phyloP scores from a whole-genome alignment of 75 land plant genomes.

The Pinus taeda region DNA sequence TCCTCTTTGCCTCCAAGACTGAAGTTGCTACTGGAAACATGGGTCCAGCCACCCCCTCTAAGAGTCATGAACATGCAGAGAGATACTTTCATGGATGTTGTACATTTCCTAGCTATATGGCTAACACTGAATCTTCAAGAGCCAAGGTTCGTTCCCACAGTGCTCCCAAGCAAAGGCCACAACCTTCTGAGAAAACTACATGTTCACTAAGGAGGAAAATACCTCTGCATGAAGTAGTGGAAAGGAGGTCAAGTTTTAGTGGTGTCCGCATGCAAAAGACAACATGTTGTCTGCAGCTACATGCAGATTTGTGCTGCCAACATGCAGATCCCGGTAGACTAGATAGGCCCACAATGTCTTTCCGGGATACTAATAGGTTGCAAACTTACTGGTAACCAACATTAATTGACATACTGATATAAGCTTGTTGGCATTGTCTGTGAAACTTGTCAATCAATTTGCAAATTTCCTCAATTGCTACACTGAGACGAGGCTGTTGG shows the following conservation, averaged over 20 bases:
- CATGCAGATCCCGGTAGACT: too few relatives aligned
- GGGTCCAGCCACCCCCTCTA: slow-evolving; percentile 54
- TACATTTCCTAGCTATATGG: slow-evolving; percentile 76
- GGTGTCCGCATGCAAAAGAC: neutral
- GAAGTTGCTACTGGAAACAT: slow-evolving; percentile 26
- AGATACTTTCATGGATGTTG: slow-evolving; percentile 44
- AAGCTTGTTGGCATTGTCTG: too few relatives aligned
- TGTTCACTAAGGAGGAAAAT: slow-evolving; percentile 47
- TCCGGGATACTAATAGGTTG: too few relatives aligned
- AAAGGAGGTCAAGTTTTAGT: slow-evolving; percentile 11
- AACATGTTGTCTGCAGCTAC: too few relatives aligned
- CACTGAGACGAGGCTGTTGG: too few relatives aligned
- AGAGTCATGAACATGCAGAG: slow-evolving; percentile 41
- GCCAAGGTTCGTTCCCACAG: slow-evolving; percentile 80
- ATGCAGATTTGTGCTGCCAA: too few relatives aligned
- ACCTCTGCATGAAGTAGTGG: slow-evolving; percentile 23
- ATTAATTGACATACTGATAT: too few relatives aligned
- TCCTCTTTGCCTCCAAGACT: slow-evolving; percentile 39
- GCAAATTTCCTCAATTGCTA: too few relatives aligned
- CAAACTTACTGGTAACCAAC: too few relatives aligned
- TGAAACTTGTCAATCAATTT: too few relatives aligned
- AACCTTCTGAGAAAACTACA: slow-evolving; percentile 34
- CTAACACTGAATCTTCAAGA: slow-evolving; percentile 66
- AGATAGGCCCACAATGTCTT: too few relatives aligned
- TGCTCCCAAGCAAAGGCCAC: slow-evolving; percentile 74